Base-by-base conservation (phyloP, 345 rosid genomes). In the Camelina neglecta region DNA sequence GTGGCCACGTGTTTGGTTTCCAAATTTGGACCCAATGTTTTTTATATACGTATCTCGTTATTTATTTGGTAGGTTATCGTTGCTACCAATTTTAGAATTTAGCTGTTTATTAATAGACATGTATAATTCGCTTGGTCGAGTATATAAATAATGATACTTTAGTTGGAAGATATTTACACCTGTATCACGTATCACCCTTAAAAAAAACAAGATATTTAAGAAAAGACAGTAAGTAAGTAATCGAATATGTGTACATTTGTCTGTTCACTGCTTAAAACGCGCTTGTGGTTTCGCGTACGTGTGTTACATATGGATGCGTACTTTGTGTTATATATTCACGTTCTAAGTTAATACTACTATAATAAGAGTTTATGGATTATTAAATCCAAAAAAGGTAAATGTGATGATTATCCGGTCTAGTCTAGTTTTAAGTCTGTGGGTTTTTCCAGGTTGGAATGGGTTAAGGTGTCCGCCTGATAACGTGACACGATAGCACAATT, bases 381-480 rank as follows among this genome's bases (percentile, higher is more conserved):
- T 60, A 38, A 75, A 75, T 13, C 16, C 39, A 51, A 61, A 75
- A 60, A 38, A 35, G 38, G 68, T 29, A 12, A 69, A 69, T 29
- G 41, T 53, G 64, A 54, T 75, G 57, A 75, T 68, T 60, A 69
- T 53, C 56, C 29, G 26, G 79, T 67, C 61, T 38, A 44, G 15
- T 44, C 48, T 23, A 45, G 36, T 58, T n/a, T 71, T 29, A 57
- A 24, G 20, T 58, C 21, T 50, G 3, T 50, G 69, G 59, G 11
- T 50, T 67, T 75, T 75, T 59, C 78, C 78, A 75, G 68, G 74
- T 75, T 68, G 62, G 68, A 75, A 59, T 75, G 62, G 62, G 68
- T 51, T 67, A 60, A 75, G 63, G 11, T 75, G 74, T 68, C 67
- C 47, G 42, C 63, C 18, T 60, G 47, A 48, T 16, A 38, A 58